Conservation (phyloP, 768 basidiomycete genomes). For the Porpolomopsis calyptriformis region DNA sequence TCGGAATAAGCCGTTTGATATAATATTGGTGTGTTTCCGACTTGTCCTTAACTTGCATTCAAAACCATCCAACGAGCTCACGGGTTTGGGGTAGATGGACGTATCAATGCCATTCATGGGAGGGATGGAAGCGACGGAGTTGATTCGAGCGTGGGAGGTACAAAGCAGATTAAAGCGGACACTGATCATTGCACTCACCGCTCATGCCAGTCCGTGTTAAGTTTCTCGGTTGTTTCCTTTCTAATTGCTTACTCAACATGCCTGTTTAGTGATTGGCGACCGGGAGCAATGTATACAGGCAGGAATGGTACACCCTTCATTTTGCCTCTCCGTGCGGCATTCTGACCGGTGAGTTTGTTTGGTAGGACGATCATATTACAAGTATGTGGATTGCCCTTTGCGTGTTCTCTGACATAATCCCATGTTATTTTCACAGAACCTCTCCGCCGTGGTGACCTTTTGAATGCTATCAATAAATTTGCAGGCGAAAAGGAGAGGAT, state of each 20-base stretch:
- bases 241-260: neutral
- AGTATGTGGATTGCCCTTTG: constrained; percentile 7
- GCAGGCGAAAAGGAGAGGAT: constrained; percentile 27
- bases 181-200: constrained; percentile 94
- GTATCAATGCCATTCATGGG: constrained; percentile 99
- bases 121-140: constrained; percentile 93
- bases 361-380: constrained; percentile 27
- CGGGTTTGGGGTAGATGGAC: constrained; percentile 61
- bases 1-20: constrained; percentile 71
- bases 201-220: constrained; percentile 77
- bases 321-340: neutral
- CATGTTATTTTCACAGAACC: constrained; percentile 25
- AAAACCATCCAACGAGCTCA: too few relatives aligned
- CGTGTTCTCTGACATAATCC: neutral
- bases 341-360: constrained; percentile 2
- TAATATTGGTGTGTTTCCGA: constrained; percentile 66
- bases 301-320: constrained; percentile 36
- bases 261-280: constrained; percentile 71
- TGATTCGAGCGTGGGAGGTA: constrained; percentile 79
- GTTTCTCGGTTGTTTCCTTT: neutral
- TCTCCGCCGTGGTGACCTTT: constrained; percentile 43
- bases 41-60: neutral
- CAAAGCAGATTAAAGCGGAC: constrained; percentile 58
- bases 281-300: constrained; percentile 65
- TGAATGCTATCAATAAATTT: constrained; percentile 51